Evolutionary conservation across 2,329 filamentous ascomycete species (phyloP), one percentile per base, ranked within the genome.

Genomic region (Arthrinium phaeospermum): DNA sequence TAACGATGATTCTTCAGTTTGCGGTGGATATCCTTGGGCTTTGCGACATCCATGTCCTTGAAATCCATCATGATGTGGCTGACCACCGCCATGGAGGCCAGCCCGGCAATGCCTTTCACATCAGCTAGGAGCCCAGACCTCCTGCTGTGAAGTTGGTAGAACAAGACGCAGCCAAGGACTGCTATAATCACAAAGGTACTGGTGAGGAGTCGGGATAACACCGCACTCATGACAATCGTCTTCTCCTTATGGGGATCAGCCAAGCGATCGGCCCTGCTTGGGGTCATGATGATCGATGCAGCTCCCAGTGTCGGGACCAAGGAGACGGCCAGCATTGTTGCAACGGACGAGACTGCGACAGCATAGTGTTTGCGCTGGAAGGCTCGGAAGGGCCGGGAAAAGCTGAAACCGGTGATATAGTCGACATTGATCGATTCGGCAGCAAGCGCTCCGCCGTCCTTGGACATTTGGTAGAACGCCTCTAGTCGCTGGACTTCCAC

Each of bases 11-110:
- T 82, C 73, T 90, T 91, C n/a, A 94, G 85, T 75, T 87, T 88
- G 69, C 89, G 85, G 79, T 94, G 92, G 57, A 94, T 94, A 70
- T 91, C 88, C 68, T 89, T 84, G 71, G 91, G 89, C 5, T 86
- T 89, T 10, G 90, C 91, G 0, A 90, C 89, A 78, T 94, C 92
- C 82, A 93, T 89, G 72, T 91, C 91, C 74, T 90, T 90, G 78
- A 94, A 94, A 78, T 94, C 92, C 81, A 90, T 91, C 74, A 94
- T 83, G 78, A 94, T 93, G 75, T 94, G 92, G 74, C 88, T 91
- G 73, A 90, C 89, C 3, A 93, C 92, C 13, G 92, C 92, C 92
- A 94, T 94, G 71, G 92, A 90, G 7, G 92, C 92, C 49, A 94
- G 86, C 1, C 92, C 92, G 1, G 92, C 91, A 70, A 94, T 93